Evolutionary conservation across 768 basidiomycete genomes (phyloP).

Genomic region (Lactarius deliciosus): DNA sequence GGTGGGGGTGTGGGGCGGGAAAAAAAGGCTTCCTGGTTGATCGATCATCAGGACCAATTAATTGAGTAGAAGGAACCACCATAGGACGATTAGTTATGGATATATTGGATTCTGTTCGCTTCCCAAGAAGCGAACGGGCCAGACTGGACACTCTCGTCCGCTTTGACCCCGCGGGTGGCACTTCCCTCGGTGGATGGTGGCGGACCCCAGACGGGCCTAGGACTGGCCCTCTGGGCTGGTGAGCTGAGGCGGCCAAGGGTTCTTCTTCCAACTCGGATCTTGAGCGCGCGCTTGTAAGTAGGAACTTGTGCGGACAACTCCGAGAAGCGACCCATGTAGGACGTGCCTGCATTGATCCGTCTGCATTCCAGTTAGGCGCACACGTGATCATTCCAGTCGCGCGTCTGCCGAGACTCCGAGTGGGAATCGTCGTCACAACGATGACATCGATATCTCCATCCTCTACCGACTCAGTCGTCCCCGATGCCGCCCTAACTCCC

Average conservation of each 20-base stretch:
- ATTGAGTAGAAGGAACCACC: neutral
- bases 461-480: neutral
- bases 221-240: neutral
- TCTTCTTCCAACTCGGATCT: neutral
- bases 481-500: neutral
- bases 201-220: neutral
- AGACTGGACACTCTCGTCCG: neutral
- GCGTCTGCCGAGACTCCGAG: neutral
- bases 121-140: neutral
- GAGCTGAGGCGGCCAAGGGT: neutral
- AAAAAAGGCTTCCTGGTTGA: neutral
- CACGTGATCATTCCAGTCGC: neutral
- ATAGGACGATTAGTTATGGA: constrained; percentile 15
- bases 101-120: constrained; percentile 14
- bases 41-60: constrained; percentile 18
- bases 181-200: neutral
- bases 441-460: neutral
- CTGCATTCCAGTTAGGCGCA: neutral
- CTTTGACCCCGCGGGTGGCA: constrained; percentile 11
- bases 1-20: neutral
- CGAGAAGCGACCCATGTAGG: neutral
- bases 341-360: neutral
- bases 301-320: neutral
- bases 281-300: constrained; percentile 14
- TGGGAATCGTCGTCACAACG: neutral